Percentiles rank a stretch among this genome's conserved stretches.
These are phyloP conservation scores for Alternaria ventricosa DNA, from an alignment of 2,329 filamentous ascomycete genomes.

Conservation along the genomic window DNA sequence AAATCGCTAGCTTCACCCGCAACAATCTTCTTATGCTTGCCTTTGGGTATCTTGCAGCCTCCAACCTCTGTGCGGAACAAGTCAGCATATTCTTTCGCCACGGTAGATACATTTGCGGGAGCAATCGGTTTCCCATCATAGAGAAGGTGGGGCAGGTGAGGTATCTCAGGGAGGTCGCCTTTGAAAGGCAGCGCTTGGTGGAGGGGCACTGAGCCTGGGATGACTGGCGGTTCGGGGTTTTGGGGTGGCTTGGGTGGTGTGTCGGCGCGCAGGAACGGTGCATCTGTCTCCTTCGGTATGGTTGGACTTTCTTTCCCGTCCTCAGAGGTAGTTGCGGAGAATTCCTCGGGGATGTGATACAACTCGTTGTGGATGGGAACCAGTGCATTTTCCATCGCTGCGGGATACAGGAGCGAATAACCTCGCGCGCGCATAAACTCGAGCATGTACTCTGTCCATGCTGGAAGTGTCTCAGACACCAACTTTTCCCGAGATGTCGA, in stretches of 20 bases:
- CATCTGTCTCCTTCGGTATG: slow-evolving; percentile 18
- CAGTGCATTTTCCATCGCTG: slow-evolving; percentile 60
- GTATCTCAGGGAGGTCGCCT: slow-evolving; percentile 56
- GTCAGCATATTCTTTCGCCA: slow-evolving; percentile 61
- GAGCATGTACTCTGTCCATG: slow-evolving; percentile 80
- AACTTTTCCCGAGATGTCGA: slow-evolving; percentile 39
- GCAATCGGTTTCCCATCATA: slow-evolving; percentile 66
- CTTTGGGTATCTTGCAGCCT: slow-evolving; percentile 61
- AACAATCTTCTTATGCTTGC: slow-evolving; percentile 40
- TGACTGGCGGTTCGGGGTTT: slow-evolving; percentile 52
- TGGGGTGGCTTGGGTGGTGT: slow-evolving; percentile 16
- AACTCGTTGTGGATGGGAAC: slow-evolving; percentile 81
- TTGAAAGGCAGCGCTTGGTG: slow-evolving; percentile 58
- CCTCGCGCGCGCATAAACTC: slow-evolving; percentile 77
- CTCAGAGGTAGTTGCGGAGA: slow-evolving; percentile 18
- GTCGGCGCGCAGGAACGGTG: slow-evolving; percentile 53
- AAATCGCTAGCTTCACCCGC: slow-evolving; percentile 63
- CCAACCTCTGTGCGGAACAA: slow-evolving; percentile 71
- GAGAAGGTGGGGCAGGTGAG: slow-evolving; percentile 64
- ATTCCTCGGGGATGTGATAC: slow-evolving; percentile 74
- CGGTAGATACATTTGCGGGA: slow-evolving; percentile 50
- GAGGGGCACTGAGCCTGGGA: slow-evolving; percentile 57
- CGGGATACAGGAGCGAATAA: slow-evolving; percentile 82
- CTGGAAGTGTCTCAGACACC: slow-evolving; percentile 72
- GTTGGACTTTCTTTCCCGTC: slow-evolving; percentile 2